Conservation (phyloP, 805 yeast species). For the Barnettozyma sucrosica region DNA sequence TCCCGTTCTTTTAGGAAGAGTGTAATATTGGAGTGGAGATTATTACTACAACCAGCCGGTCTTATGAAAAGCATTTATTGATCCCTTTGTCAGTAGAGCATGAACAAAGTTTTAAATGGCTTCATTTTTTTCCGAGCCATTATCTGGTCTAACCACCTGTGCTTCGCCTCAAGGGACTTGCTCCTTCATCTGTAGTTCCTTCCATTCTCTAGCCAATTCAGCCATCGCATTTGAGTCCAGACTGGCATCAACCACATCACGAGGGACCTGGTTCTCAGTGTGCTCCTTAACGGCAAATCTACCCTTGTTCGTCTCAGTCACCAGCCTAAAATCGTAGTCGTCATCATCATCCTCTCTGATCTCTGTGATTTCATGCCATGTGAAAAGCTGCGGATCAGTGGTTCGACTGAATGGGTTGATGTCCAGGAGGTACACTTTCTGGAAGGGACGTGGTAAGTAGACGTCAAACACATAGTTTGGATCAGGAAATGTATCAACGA, state of each 20-base stretch:
- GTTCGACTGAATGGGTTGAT: conserved; percentile 78
- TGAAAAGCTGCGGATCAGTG: conserved; percentile 71
- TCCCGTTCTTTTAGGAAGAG: no score
- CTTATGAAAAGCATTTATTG: no score
- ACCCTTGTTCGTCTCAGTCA: conserved; percentile 63
- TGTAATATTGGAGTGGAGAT: no score
- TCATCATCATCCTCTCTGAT: conserved; percentile 23
- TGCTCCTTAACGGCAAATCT: conserved; percentile 78
- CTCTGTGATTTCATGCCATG: conserved; percentile 73
- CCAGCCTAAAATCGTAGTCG: conserved; percentile 53
- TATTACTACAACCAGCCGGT: no score
- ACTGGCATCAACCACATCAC: conserved; percentile 83
- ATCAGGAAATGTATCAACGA: conserved; percentile 47
- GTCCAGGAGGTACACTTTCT: conserved; percentile 66
- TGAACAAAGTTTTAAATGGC: no score
- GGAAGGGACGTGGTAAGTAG: conserved; percentile 72
- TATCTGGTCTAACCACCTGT: no score
- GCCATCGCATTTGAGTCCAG: conserved; percentile 62
- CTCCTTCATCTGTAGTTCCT: conserved; percentile 30
- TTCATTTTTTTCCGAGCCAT: not conserved
- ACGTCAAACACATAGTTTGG: conserved; percentile 67
- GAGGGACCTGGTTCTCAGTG: conserved; percentile 87
- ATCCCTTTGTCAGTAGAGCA: no score
- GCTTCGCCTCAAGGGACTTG: not conserved
- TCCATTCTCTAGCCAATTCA: conserved; percentile 62